Evolutionary conservation across 2,329 filamentous ascomycete species (phyloP).

Genomic region (Colletotrichum tamarilloi): DNA sequence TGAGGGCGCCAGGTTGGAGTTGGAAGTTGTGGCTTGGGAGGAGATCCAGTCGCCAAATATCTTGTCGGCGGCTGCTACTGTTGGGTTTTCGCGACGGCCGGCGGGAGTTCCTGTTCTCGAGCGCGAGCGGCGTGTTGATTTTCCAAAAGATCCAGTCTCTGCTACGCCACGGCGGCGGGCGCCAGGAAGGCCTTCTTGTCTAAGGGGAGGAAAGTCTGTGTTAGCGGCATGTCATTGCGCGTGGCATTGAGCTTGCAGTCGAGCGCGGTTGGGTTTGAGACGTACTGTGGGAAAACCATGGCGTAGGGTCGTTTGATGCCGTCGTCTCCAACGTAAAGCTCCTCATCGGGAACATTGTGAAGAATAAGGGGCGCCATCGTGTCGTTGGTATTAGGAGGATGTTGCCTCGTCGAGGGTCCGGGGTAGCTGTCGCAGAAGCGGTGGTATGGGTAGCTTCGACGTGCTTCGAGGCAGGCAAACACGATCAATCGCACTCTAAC

Average conservation of each 20-base stretch:
- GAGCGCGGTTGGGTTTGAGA: neutral
- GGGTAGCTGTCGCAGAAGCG: constrained; percentile 1
- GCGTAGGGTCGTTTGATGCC: constrained; percentile 74
- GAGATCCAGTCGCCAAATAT: constrained; percentile 70
- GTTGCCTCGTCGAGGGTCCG: constrained; percentile 7
- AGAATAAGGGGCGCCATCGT: constrained; percentile 73
- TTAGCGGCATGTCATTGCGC: constrained; percentile 27
- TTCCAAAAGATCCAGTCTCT: constrained; percentile 74
- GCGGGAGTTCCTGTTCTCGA: constrained; percentile 70
- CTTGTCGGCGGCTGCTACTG: constrained; percentile 69
- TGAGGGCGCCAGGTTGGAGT: constrained; percentile 36
- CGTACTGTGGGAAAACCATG: constrained; percentile 73
- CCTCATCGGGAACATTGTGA: constrained; percentile 76
- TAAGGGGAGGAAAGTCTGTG: constrained; percentile 40
- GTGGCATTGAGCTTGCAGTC: neutral
- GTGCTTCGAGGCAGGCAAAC: neutral
- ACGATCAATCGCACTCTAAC: neutral
- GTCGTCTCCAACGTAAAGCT: constrained; percentile 74
- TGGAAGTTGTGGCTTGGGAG: constrained; percentile 51
- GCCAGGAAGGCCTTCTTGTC: constrained; percentile 64
- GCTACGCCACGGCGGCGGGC: constrained; percentile 63
- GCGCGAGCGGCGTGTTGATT: constrained; percentile 72
- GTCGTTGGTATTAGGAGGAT: constrained; percentile 43
- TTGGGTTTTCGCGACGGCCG: constrained; percentile 68
- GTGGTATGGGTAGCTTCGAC: neutral